Percentiles rank a stretch among this genome's conserved stretches.
Evolutionary conservation across 106 monocot genomes (phyloP).

Genomic region (Chionographis japonica): DNA sequence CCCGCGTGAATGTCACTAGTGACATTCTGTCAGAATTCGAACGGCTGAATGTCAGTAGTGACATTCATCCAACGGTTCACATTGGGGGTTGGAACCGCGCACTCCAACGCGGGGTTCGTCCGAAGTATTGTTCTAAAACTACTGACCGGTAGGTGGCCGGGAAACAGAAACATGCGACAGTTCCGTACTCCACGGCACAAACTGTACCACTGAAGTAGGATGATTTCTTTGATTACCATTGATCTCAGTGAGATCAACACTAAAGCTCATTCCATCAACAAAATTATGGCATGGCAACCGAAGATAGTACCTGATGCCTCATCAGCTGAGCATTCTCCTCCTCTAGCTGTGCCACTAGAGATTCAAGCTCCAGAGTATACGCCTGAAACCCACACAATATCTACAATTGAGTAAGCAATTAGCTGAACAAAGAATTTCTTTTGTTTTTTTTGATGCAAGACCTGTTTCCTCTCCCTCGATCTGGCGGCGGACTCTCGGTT

Average conservation of each 20-base stretch:
- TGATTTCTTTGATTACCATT: not conserved
- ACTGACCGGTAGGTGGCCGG: too few relatives aligned
- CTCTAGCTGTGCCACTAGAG: slow-evolving; percentile 23
- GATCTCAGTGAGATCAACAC: too few relatives aligned
- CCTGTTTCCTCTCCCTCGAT: slow-evolving; percentile 92
- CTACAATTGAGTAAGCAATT: not conserved
- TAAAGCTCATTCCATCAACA: not conserved
- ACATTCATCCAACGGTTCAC: too few relatives aligned
- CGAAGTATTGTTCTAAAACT: too few relatives aligned
- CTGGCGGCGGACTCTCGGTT: slow-evolving; percentile 85
- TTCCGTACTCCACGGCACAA: too few relatives aligned
- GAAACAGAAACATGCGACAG: too few relatives aligned
- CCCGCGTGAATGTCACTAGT: too few relatives aligned
- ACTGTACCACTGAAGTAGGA: too few relatives aligned
- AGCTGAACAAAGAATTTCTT: not conserved
- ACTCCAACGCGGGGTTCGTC: too few relatives aligned
- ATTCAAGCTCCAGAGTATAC: slow-evolving; percentile 39
- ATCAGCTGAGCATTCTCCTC: slow-evolving; percentile 26
- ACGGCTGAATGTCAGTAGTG: too few relatives aligned
- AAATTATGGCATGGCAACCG: not conserved
- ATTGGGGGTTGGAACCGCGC: too few relatives aligned
- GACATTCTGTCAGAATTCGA: too few relatives aligned
- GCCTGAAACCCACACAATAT: slow-evolving; percentile 25
- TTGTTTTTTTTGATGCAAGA: slow-evolving; percentile 10
- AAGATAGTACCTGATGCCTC: slow-evolving; percentile 18